Conservation (phyloP, 306 rosid species). For the Astragalus membranaceus region DNA sequence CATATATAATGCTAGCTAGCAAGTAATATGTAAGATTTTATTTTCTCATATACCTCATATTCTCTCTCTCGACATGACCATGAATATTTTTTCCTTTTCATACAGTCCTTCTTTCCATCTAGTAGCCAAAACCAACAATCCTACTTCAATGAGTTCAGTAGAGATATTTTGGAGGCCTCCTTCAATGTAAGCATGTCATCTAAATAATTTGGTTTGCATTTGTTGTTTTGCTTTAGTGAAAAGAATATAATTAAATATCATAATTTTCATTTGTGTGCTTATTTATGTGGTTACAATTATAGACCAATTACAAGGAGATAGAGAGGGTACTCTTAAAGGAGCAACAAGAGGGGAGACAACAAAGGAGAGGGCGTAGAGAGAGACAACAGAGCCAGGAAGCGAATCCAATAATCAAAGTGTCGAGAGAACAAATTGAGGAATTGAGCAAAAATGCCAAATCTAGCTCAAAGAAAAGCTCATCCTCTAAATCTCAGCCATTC, state of each 20-base stretch:
- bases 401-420: constrained; percentile 3
- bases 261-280: neutral
- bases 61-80: too few species aligned
- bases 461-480: neutral
- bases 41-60: neutral
- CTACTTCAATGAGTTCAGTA: constrained; percentile 15
- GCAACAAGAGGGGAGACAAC: too few species aligned
- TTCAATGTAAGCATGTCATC: constrained; percentile 2
- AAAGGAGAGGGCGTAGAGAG: neutral
- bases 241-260: too few species aligned
- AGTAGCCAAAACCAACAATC: neutral
- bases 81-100: neutral
- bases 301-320: constrained; percentile 16
- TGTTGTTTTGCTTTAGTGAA: too few species aligned
- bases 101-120: constrained; percentile 17
- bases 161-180: constrained; percentile 10
- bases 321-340: neutral
- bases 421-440: constrained; percentile 6
- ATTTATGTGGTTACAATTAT: neutral
- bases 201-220: too few species aligned
- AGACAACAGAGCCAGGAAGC: neutral
- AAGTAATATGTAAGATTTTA: neutral
- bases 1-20: too few species aligned
- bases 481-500: constrained; percentile 3
- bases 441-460: neutral